phyloP scores from a whole-genome alignment of 768 basidiomycete species.

The Lactarius pseudohatsudake region DNA sequence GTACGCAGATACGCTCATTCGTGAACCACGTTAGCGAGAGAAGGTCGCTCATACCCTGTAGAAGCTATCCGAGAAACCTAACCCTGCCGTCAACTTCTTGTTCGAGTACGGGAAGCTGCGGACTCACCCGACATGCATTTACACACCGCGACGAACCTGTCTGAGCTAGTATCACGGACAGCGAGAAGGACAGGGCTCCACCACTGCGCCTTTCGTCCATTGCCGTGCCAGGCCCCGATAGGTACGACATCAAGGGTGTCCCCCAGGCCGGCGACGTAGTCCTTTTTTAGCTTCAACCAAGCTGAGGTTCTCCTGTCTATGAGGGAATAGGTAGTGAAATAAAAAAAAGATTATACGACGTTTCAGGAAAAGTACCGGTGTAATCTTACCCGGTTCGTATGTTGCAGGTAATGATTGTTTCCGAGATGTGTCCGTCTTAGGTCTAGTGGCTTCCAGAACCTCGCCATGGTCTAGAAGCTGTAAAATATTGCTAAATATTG shows the following conservation, averaged over 20 bases:
- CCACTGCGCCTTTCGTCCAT: slow-evolving; percentile 87
- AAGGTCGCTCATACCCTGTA: slow-evolving; percentile 55
- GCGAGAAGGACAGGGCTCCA: slow-evolving; percentile 89
- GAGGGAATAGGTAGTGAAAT: not conserved
- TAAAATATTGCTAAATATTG: slow-evolving; percentile 9
- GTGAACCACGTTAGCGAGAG: not conserved
- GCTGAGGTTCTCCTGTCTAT: slow-evolving; percentile 82
- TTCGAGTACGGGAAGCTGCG: slow-evolving; percentile 1
- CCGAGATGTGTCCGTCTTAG: slow-evolving; percentile 42
- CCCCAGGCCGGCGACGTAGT: slow-evolving; percentile 80
- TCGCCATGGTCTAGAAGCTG: slow-evolving; percentile 66
- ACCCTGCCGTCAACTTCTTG: not conserved
- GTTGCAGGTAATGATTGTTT: slow-evolving; percentile 77
- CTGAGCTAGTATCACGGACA: slow-evolving; percentile 63
- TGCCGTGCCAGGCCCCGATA: slow-evolving; percentile 85
- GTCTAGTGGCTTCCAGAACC: slow-evolving; percentile 38
- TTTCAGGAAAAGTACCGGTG: slow-evolving; percentile 18
- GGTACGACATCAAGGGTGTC: slow-evolving; percentile 74
- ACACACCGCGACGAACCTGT: slow-evolving; percentile 71
- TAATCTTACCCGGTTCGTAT: slow-evolving; percentile 67
- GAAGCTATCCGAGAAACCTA: slow-evolving; percentile 83
- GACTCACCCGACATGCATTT: slow-evolving; percentile 84
- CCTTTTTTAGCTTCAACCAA: slow-evolving; percentile 93
- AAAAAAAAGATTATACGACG: not conserved
- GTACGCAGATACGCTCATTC: slow-evolving; percentile 8